Evolutionary conservation across 1,139 yeast genomes (phyloP), one percentile per base, ranked within the genome.

Genomic region (Groenewaldozyma sp.): DNA sequence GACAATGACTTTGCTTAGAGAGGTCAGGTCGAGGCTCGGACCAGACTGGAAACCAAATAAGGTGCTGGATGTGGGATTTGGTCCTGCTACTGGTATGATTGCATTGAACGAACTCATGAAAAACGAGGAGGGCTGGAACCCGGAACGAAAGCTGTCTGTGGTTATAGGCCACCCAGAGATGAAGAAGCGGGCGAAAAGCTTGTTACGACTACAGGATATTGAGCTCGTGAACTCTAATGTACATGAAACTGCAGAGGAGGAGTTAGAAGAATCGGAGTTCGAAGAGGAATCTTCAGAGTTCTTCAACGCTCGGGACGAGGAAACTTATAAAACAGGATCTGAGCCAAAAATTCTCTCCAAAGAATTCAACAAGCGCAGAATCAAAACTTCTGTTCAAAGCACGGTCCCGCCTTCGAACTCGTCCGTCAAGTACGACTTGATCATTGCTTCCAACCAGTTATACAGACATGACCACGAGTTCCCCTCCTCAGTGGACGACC

Each of bases 21-120:
- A 91, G 52, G 63, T 87, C 29, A 69, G 74, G 47, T 71, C 73
- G 37, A 65, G 93, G 38, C 45, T 56, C 37, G 72, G 71, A 0
- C 56, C 56, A 1, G 67, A 62, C 0, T 84, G 87, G 62, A 60
- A 62, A 26, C 96, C 96, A 0, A 56, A 69, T 24, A 65, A 73
- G 13, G 73, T 91, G 0, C 66, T 91, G 41, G 94, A 86, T 52
- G 74, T 86, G 5, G 94, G 96, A 0, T 78, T 73, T 55, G 98
- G 98, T 0, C 97, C 98, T 1, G 93, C 91, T 1, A 81, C 94
- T 0, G 97, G 96, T 1, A 78, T 91, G 66, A 67, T 88, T 7
- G 98, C 94, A 0, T 65, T 87, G 43, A 84, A 87, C 55, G 95
- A 87, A 51, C 55, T 87, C 1, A 73, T 83, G 78, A 87, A 84